These are phyloP conservation scores for Diutina scorzettiae DNA, from an alignment of 1,139 yeast species.

Conservation along the genomic window DNA sequence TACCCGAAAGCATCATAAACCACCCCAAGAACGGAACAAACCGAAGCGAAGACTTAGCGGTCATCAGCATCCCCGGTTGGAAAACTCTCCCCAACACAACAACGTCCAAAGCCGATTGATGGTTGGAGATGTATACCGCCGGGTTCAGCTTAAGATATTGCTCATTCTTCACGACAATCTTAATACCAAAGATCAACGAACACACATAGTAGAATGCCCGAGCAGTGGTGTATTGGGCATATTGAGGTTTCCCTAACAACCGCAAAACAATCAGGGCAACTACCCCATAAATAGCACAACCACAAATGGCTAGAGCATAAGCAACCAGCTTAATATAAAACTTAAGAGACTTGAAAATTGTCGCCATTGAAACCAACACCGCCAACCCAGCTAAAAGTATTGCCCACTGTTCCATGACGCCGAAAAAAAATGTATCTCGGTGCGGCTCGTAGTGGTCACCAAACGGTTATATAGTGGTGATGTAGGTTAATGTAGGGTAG, in stretches of 20 bases:
- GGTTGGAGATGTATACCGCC: slow-evolving; percentile 78
- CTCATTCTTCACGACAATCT: slow-evolving; percentile 51
- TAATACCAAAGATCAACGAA: slow-evolving; percentile 53
- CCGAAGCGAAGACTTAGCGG: slow-evolving; percentile 78
- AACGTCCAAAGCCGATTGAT: slow-evolving; percentile 83
- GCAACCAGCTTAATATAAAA: slow-evolving; percentile 44
- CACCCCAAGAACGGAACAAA: slow-evolving; percentile 92
- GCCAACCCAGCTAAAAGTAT: not conserved
- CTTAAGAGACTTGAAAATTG: slow-evolving; percentile 16
- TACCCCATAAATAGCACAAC: slow-evolving; percentile 67
- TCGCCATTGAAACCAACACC: not conserved
- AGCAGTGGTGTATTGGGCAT: slow-evolving; percentile 87
- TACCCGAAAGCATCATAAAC: slow-evolving; percentile 86
- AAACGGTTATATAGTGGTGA: not conserved
- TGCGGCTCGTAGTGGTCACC: not conserved
- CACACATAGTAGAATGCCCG: slow-evolving; percentile 59
- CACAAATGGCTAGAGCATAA: slow-evolving; percentile 40
- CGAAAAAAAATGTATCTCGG: not conserved
- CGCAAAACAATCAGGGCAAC: slow-evolving; percentile 59
- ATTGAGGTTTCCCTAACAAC: slow-evolving; percentile 59
- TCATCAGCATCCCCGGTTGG: slow-evolving; percentile 84
- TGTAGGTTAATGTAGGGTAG: not conserved
- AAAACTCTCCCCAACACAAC: slow-evolving; percentile 69
- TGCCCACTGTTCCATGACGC: not conserved
- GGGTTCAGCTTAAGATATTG: slow-evolving; percentile 50